phyloP scores from a whole-genome alignment of 176 grass and related monocot species.

The Carex cristatella region DNA sequence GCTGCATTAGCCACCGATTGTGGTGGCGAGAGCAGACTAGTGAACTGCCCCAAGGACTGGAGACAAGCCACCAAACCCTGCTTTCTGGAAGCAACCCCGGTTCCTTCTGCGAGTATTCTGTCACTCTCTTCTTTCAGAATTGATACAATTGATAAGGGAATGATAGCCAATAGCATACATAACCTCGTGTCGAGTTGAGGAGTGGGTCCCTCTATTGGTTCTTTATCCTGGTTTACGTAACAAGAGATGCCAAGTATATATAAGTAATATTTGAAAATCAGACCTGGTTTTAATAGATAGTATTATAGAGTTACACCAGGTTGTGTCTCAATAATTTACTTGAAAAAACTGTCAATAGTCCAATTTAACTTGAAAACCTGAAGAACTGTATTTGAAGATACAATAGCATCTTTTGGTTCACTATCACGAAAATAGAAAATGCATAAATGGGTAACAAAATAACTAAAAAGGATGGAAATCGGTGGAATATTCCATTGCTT shows the following conservation, averaged over 20 bases:
- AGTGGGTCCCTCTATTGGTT: constrained; percentile 74
- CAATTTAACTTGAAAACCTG: neutral
- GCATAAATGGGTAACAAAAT: neutral
- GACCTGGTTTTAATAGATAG: neutral
- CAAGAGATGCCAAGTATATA: constrained; percentile 6
- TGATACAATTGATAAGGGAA: constrained; percentile 60
- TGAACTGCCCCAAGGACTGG: constrained; percentile 77
- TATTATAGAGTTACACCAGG: constrained; percentile 3
- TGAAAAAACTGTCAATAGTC: neutral
- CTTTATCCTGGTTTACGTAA: constrained; percentile 60
- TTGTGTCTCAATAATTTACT: neutral
- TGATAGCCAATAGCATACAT: constrained; percentile 76
- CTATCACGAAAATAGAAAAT: neutral
- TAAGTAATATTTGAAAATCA: constrained; percentile 11
- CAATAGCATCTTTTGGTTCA: neutral
- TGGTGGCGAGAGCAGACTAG: constrained; percentile 78
- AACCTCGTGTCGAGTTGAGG: constrained; percentile 82
- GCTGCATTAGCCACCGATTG: constrained; percentile 64
- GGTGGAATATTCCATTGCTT: no score
- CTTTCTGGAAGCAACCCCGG: constrained; percentile 46
- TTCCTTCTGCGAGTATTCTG: constrained; percentile 32
- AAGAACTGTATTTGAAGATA: neutral
- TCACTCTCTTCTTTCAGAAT: constrained; percentile 71
- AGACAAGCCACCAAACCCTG: constrained; percentile 80
- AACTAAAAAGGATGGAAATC: neutral